Evolutionary conservation across 164 flowering plant species (phyloP), one percentile per base, ranked within the genome.

Genomic region (Sedum album): DNA sequence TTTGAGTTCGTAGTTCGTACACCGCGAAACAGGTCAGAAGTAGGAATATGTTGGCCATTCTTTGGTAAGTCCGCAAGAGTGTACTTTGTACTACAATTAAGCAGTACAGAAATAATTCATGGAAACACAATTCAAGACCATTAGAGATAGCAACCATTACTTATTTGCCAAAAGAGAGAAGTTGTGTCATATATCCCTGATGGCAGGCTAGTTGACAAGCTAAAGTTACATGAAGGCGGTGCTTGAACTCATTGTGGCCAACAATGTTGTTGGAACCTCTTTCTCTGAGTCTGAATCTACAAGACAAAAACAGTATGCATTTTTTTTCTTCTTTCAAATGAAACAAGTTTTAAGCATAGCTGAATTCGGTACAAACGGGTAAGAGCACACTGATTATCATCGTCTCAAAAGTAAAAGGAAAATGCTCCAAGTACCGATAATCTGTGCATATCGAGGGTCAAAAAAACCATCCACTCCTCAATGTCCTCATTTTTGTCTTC

Each of bases 321-420:
- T n/a, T n/a, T n/a, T n/a, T 17, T 66, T 26, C 9, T 25, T 55
- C 14, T 2, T 28, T 57, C 62, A 57, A 33, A 57, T 57, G 33
- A 57, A 20, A 13, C 74, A 73, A 3, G 44, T 78, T 2, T 30
- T 86, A 9, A 90, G 90, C 21, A 4, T 86, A 10, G 81, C 88
- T 35, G 97, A 89, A 76, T 91, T 91, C 82, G 81, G 89, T 70
- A 90, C 91, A 30, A 83, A 77, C 75, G 83, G 83, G 97, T 91
- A 82, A 26, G 48, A 44, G 17, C 48, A 44, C 15, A 44, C 48
- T 18, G 17, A n/a, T n/a, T n/a, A n/a, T n/a, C n/a, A n/a, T n/a
- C n/a, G n/a, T n/a, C n/a, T n/a, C n/a, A n/a, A n/a, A n/a, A n/a
- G n/a, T n/a, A n/a, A n/a, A n/a, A n/a, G n/a, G n/a, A n/a, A n/a